Base-by-base conservation (phyloP, 2,329 filamentous ascomycete species). In the Arthrobotrys sphaeroides region DNA sequence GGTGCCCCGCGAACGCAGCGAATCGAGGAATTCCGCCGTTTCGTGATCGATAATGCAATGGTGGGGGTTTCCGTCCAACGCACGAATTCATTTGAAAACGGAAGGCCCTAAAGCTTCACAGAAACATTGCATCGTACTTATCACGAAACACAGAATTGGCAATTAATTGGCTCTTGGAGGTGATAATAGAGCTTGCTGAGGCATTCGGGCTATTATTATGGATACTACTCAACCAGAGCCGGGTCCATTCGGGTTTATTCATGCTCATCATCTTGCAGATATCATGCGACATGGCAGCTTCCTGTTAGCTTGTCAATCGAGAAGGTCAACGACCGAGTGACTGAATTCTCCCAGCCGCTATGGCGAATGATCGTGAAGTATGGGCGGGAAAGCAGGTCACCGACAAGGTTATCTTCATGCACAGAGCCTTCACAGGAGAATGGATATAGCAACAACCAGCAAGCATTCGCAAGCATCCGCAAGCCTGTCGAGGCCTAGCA, bases 361-460 rank as follows among this genome's bases (percentile, higher is more conserved):
- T 57, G 43, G 70, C 70, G 61, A 74, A 74, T 74, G 36, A 74
- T 68, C 53, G 61, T 74, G 47, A 47, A 43, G 62, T 61, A 67
- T 74, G 70, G 70, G 70, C 62, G 70, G 70, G 45, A 67, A 74
- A 47, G 62, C 70, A 74, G 62, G 70, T 62, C 62, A 55, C 31
- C 22, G 51, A 68, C 70, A 74, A 55, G 70, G 70, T 67, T 55
- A 42, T 45, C 28, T 13, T 67, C 55, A 74, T 74, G 70, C 70
- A 74, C 40, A 55, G 45, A 7, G 7, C 42, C 68, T 65, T 73
- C 68, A 73, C 49, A 60, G 59, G 36, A 51, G 24, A 47, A 45
- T 47, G 42, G 24, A 51, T 49, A 64, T 24, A 49, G 60, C 31
- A 53, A 33, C 45, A 64, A 51, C 16, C 28, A 28, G 18, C 13